phyloP scores from a whole-genome alignment of 768 basidiomycete species.

The Ramaria sp. region DNA sequence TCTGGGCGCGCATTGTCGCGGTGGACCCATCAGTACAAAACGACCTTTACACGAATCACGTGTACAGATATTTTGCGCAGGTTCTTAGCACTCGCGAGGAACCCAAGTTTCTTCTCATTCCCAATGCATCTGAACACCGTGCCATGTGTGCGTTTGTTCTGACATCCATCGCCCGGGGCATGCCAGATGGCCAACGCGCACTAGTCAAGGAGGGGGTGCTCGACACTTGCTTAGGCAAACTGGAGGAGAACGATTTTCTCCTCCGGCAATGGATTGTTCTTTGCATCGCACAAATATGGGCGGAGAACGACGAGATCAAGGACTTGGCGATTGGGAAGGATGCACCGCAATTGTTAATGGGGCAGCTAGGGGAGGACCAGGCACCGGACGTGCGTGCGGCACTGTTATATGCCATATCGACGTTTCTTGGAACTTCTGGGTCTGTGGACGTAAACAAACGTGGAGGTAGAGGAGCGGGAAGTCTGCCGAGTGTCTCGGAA shows the following conservation, averaged over 20 bases:
- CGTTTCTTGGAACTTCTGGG: conserved; percentile 85
- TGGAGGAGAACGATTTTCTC: conserved; percentile 86
- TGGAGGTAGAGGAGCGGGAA: conserved; percentile 26
- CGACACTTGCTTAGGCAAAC: conserved; percentile 72
- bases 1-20: conserved; percentile 96
- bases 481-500: conserved; percentile 6
- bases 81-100: conserved; percentile 65
- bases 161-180: conserved; percentile 81
- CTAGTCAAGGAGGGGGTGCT: conserved; percentile 77
- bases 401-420: conserved; percentile 83
- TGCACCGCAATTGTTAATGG: conserved; percentile 74
- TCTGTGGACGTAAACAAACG: conserved; percentile 79
- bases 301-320: conserved; percentile 82
- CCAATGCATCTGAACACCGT: conserved; percentile 89
- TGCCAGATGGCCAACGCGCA: conserved; percentile 75
- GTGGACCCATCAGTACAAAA: conserved; percentile 91
- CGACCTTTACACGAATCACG: conserved; percentile 65
- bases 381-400: conserved; percentile 90
- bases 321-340: conserved; percentile 67
- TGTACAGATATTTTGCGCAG: conserved; percentile 74
- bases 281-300: conserved; percentile 95
- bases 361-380: conserved; percentile 62
- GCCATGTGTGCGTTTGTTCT: conserved; percentile 99
- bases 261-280: conserved; percentile 90
- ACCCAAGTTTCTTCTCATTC: conserved; percentile 43